These are phyloP conservation scores for Mortierella sp. DNA, from an alignment of 371 early-diverging fungal species.

Conservation along the genomic window DNA sequence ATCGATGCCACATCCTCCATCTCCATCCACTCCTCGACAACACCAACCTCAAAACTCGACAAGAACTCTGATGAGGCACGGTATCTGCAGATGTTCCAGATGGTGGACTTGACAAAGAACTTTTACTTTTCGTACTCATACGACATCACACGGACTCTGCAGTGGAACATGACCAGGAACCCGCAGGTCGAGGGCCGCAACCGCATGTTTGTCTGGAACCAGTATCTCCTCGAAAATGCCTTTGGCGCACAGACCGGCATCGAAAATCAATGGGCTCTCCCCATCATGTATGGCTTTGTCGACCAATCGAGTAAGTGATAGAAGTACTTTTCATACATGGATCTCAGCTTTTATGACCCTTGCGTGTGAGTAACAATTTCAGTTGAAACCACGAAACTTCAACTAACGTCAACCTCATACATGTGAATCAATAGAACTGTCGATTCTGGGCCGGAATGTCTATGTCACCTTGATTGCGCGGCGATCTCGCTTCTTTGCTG, in stretches of 20 bases:
- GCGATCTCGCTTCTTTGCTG: conserved; percentile 95
- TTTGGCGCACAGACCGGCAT: conserved; percentile 71
- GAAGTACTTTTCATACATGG: not conserved
- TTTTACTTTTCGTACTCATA: conserved; percentile 96
- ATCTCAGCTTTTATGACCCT: not conserved
- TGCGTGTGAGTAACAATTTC: not conserved
- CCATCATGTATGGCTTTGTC: conserved; percentile 96
- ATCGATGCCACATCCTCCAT: conserved; percentile 91
- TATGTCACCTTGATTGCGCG: conserved; percentile 95
- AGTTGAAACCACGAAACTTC: too few relatives aligned
- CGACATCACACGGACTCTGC: conserved; percentile 92
- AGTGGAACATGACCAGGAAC: conserved; percentile 82
- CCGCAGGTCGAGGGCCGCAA: conserved; percentile 61
- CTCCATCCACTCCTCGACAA: conserved; percentile 66
- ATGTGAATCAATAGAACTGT: conserved; percentile 44
- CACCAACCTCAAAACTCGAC: conserved; percentile 75
- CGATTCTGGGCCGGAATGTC: conserved; percentile 82
- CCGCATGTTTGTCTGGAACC: conserved; percentile 97
- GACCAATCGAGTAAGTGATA: conserved; percentile 88
- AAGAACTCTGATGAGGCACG: conserved; percentile 85
- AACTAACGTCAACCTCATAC: not conserved
- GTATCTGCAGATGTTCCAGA: conserved; percentile 80
- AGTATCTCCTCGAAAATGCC: conserved; percentile 82
- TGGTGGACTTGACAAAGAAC: conserved; percentile 87
- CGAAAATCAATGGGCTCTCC: conserved; percentile 88